Conservation (phyloP, 139 green algal species). For the Chlamydomonas asymmetrica region DNA sequence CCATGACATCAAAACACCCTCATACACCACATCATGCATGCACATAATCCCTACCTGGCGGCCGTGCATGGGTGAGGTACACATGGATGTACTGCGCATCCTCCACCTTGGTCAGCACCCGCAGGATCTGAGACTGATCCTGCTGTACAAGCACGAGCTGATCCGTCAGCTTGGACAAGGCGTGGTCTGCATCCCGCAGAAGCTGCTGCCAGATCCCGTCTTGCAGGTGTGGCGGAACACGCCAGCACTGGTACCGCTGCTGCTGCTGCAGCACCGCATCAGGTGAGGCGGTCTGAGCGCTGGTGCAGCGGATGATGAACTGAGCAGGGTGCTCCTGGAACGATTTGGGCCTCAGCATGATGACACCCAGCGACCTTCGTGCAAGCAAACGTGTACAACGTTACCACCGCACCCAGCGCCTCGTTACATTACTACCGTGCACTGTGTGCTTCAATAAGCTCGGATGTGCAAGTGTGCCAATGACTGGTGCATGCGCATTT, state of each 20-base stretch:
- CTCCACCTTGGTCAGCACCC: constrained; percentile 55
- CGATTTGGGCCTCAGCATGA: constrained; percentile 35
- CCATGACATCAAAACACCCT: too few species aligned
- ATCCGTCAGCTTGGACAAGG: constrained; percentile 18
- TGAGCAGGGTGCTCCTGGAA: constrained; percentile 39
- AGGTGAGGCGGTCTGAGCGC: background rate
- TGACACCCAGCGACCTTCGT: constrained; percentile 28
- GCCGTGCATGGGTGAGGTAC: too few species aligned
- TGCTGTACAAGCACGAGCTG: constrained; percentile 34
- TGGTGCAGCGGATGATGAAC: constrained; percentile 24
- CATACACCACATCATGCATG: too few species aligned
- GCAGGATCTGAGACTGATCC: background rate
- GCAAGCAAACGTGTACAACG: constrained; percentile 20
- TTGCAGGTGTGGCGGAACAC: constrained; percentile 15
- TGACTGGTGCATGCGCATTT: too few species aligned
- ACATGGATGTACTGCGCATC: constrained; percentile 46
- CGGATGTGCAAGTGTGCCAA: too few species aligned
- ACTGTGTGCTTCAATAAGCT: too few species aligned
- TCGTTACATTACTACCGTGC: too few species aligned
- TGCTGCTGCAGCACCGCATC: background rate
- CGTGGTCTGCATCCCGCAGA: background rate
- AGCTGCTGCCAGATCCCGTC: constrained; percentile 13
- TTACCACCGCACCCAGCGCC: too few species aligned
- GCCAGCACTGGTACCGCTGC: constrained; percentile 14
- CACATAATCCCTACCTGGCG: too few species aligned